Evolutionary conservation across 192 early-diverging fungal species (phyloP), one percentile per base, ranked within the genome.

Genomic region (Endogone sp.): DNA sequence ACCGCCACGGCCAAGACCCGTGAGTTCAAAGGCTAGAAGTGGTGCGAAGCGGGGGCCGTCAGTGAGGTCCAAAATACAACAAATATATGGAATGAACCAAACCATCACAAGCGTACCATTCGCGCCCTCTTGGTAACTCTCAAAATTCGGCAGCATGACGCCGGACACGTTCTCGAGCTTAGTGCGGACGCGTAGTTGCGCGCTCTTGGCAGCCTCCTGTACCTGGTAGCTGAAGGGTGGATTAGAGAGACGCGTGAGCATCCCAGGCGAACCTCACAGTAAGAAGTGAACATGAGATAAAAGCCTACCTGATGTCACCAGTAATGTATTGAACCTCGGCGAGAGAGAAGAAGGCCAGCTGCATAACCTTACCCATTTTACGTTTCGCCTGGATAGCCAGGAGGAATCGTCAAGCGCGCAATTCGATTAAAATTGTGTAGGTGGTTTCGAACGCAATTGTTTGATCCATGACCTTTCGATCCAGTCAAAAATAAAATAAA

Each of bases 301-400:
- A 30, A 3, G 24, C 11, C 57, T 73, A 93, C 91, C 89, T 89
- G 56, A 98, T 98, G 74, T 99, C 96, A 32, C 98, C 98, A 3
- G 96, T 94, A 65, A 90, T 92, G 73, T 99, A 98, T 60, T 92
- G 91, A 28, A 99, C 98, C 75, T 98, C 95, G 24, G 97, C 95
- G 60, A 98, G 87, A 6, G 98, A 98, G 73, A 99, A 99, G 22
- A 94, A 96, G 20, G 98, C 98, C 63, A 88, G 88, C 75, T 99
- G 97, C 93, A 99, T 93, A 56, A 99, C 90, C 76, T 94, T 95
- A 63, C 96, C 97, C 98, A 99, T 99, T 83, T 97, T 95, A 56
- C 90, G 81, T 73, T 99, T 99, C 57, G 95, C 90, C 93, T 95
- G 73, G n/a, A 69, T 23, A 16, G 2, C 23, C 29, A n/a, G 57